A percentile compares a stretch with the other conserved stretches of the same genome.
phyloP scores from a whole-genome alignment of 129 eudicot species.

The Kitagawia praeruptora region DNA sequence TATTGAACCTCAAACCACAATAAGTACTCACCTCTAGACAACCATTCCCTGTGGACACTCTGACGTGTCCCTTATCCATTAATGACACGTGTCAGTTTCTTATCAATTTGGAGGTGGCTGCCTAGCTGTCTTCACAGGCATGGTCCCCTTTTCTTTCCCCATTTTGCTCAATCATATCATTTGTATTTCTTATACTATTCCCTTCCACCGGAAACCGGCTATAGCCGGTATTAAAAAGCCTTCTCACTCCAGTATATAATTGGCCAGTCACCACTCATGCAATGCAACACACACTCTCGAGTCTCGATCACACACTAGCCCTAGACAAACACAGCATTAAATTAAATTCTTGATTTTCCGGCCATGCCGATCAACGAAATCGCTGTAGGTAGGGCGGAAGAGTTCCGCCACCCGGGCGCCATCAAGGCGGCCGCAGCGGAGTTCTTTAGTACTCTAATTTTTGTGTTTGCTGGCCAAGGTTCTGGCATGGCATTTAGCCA shows the following conservation, averaged over 20 bases:
- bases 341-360: conserved; percentile 8
- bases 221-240: conserved; percentile 10
- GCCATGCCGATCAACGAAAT: conserved; percentile 32
- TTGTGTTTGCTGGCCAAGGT: conserved; percentile 57
- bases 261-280: conserved; percentile 5
- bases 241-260: conserved; percentile 17
- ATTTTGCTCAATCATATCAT: not conserved
- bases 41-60: not conserved
- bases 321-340: not conserved
- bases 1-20: conserved; percentile 5
- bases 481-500: conserved; percentile 51
- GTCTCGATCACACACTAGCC: not conserved
- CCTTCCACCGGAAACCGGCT: conserved; percentile 35
- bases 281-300: not conserved
- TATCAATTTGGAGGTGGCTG: conserved; percentile 1
- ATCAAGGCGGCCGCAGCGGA: conserved; percentile 47
- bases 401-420: conserved; percentile 46
- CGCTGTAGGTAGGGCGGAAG: conserved; percentile 41
- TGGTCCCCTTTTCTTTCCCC: not conserved
- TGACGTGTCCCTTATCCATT: conserved; percentile 2
- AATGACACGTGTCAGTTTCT: not conserved
- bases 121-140: conserved; percentile 1
- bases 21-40: not conserved
- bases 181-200: not conserved
- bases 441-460: conserved; percentile 45